Evolutionary conservation across 805 yeast genomes (phyloP).

Genomic region (Starmerella cellae): DNA sequence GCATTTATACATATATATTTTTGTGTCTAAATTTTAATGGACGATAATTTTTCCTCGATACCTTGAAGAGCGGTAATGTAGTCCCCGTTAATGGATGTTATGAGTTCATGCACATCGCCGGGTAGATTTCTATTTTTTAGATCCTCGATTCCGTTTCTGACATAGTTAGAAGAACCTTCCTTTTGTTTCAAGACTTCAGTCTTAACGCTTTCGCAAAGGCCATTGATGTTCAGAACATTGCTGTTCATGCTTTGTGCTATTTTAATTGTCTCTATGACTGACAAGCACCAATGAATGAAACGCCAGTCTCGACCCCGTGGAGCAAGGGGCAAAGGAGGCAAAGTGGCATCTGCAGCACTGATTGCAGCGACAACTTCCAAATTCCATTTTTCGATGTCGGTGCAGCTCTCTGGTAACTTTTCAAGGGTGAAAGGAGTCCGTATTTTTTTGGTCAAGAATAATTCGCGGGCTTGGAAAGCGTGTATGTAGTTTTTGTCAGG

Average conservation of each 20-base stretch:
- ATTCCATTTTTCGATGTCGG: slow-evolving; percentile 32
- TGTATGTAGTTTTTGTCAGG: slow-evolving; percentile 9
- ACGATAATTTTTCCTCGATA: too few relatives aligned
- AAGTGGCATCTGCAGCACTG: background rate
- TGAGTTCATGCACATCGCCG: background rate
- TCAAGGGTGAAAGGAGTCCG: background rate
- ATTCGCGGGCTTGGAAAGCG: slow-evolving; percentile 12
- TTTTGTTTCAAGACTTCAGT: background rate
- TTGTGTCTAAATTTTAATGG: too few relatives aligned
- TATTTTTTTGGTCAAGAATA: background rate
- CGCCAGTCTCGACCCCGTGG: slow-evolving; percentile 19
- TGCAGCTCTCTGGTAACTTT: slow-evolving; percentile 17
- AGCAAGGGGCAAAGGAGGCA: background rate
- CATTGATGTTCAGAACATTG: background rate
- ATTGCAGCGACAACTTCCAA: slow-evolving; percentile 18
- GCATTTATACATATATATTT: too few relatives aligned
- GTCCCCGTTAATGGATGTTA: too few relatives aligned
- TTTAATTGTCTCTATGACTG: slow-evolving; percentile 22
- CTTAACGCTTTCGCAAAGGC: background rate
- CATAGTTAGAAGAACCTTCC: background rate
- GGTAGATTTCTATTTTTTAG: background rate
- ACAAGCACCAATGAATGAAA: slow-evolving; percentile 21
- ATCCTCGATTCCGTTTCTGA: background rate
- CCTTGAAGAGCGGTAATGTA: too few relatives aligned
- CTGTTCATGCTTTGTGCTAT: slow-evolving; percentile 2